These are phyloP conservation scores for Periconia sp. DNA, from an alignment of 2,329 filamentous ascomycete genomes.

Conservation along the genomic window DNA sequence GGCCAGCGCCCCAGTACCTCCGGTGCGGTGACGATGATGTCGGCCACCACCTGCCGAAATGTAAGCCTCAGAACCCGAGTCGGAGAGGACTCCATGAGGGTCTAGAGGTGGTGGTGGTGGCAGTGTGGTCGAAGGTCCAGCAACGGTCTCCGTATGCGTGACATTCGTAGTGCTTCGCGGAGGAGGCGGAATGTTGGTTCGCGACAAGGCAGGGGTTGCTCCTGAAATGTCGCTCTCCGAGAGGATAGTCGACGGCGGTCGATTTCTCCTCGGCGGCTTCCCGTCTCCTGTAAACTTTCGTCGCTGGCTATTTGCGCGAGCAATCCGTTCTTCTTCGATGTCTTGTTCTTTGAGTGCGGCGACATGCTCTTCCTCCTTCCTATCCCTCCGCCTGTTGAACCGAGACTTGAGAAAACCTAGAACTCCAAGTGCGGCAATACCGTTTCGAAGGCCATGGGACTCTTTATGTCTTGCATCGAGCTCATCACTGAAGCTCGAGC, in stretches of 20 bases:
- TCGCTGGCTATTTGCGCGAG: conserved; percentile 59
- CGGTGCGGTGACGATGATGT: conserved; percentile 38
- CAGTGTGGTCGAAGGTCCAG: conserved; percentile 39
- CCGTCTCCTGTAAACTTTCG: conserved; percentile 75
- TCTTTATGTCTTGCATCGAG: conserved; percentile 27
- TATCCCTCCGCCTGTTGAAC: conserved; percentile 60
- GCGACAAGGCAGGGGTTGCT: conserved; percentile 52
- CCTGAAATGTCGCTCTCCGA: conserved; percentile 51
- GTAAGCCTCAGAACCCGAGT: conserved; percentile 49
- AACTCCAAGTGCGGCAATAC: conserved; percentile 55
- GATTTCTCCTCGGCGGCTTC: conserved; percentile 31
- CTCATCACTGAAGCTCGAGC: conserved; percentile 45
- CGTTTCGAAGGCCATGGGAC: conserved; percentile 49
- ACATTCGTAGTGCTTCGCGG: conserved; percentile 27
- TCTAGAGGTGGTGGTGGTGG: conserved; percentile 44
- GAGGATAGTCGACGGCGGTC: conserved; percentile 48
- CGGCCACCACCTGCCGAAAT: conserved; percentile 43
- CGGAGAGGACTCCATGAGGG: conserved; percentile 44
- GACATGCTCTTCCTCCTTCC: conserved; percentile 65
- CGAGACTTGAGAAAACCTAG: conserved; percentile 51
- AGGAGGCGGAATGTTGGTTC: conserved; percentile 39
- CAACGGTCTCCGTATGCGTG: conserved; percentile 26
- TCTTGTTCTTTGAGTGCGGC: conserved; percentile 59
- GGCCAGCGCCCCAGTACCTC: conserved; percentile 29
- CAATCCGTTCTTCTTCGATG: conserved; percentile 59